Evolutionary conservation across 768 basidiomycete genomes (phyloP).

Genomic region (Mycena galericulata): DNA sequence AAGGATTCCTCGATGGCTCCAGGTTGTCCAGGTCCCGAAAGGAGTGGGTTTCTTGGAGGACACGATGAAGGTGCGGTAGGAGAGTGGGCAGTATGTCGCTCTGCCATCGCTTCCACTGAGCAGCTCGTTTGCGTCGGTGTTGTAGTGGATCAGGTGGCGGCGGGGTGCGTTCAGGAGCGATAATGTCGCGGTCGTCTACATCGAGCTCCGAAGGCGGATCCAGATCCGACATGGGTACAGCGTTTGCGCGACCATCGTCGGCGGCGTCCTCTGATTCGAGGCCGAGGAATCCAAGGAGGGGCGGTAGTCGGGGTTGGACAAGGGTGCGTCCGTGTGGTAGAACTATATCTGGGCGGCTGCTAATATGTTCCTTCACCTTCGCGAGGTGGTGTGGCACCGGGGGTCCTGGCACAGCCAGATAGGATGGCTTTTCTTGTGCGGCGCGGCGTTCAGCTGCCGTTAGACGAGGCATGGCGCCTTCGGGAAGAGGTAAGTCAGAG

Average conservation of each 20-base stretch:
- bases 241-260: not conserved
- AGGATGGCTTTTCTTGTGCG: not conserved
- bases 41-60: not conserved
- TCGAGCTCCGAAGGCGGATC: too few species aligned
- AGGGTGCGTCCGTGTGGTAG: not conserved
- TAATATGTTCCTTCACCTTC: not conserved
- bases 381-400: not conserved
- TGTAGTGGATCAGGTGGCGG: not conserved
- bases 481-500: not conserved
- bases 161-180: not conserved
- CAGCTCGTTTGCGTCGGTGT: not conserved
- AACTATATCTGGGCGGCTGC: not conserved
- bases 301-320: not conserved
- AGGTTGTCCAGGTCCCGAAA: not conserved
- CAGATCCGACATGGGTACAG: too few species aligned
- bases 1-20: not conserved
- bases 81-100: not conserved
- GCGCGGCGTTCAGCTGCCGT: not conserved
- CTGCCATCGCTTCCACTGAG: slow-evolving; percentile 6
- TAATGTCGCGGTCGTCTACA: not conserved
- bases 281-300: not conserved
- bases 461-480: not conserved
- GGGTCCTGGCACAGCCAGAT: not conserved
- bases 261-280: not conserved
- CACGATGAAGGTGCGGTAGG: not conserved